These are phyloP conservation scores for Pyrenophora seminiperda DNA, from an alignment of 2,329 filamentous ascomycete species.

Conservation along the genomic window DNA sequence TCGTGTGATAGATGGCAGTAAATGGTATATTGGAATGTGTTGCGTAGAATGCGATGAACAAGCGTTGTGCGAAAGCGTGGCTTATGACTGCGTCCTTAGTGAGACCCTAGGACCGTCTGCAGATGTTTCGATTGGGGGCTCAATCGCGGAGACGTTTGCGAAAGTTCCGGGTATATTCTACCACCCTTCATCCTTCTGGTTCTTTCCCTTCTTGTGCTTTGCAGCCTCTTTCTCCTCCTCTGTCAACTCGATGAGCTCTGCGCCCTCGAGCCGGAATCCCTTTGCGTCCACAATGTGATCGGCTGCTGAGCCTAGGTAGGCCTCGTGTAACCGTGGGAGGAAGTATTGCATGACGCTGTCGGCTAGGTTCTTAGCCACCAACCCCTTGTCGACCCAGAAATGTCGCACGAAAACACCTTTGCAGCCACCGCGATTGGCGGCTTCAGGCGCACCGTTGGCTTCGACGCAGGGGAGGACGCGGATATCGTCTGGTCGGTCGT, in stretches of 20 bases:
- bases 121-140: not conserved
- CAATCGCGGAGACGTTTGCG: not conserved
- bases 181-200: conserved; percentile 46
- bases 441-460: conserved; percentile 47
- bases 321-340: conserved; percentile 40
- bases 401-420: conserved; percentile 49
- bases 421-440: conserved; percentile 41
- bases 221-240: conserved; percentile 37
- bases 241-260: conserved; percentile 41
- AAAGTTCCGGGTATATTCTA: conserved; percentile 16
- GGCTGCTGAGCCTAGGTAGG: conserved; percentile 34
- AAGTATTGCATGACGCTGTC: conserved; percentile 48
- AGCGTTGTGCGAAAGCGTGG: too few species aligned
- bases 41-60: too few species aligned
- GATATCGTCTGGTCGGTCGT: conserved; percentile 45
- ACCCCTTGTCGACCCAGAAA: conserved; percentile 46
- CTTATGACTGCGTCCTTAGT: too few species aligned
- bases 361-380: conserved; percentile 39
- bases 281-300: conserved; percentile 45
- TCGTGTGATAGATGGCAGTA: too few species aligned
- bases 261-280: conserved; percentile 40
- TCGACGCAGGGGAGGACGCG: conserved; percentile 47
- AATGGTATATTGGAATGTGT: too few species aligned
- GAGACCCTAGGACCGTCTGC: too few species aligned
- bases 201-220: conserved; percentile 31